Base-by-base conservation (phyloP, 225 moss, liverwort and hornwort species). In the Asterella californica region DNA sequence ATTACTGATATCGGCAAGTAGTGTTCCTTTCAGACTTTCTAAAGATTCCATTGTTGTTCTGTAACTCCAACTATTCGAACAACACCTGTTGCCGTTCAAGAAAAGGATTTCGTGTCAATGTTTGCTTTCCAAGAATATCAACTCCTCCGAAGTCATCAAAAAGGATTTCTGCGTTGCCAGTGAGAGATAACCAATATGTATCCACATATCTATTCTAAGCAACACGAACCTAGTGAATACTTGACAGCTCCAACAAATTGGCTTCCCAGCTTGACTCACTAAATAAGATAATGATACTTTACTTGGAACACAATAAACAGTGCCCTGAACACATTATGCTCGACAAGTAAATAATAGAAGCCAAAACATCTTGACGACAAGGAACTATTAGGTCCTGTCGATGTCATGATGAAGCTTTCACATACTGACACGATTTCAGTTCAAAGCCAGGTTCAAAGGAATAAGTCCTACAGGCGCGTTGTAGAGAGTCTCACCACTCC, bases 401-500 rank as follows among this genome's bases (percentile, higher is more conserved):
- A 21, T 19, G 6, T 37, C 21, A 67, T 70, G 57, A 37, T 45
- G 45, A 70, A 70, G 46, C 46, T 45, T 25, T 24, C 70, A 47
- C 22, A 24, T 57, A 45, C 11, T 57, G 10, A 53, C 7, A 7
- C 7, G 7, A 42, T 42, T 42, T 42, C 4, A 42, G 42, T 42
- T 42, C 7, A 3, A 42, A 42, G 42, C n/a, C n/a, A n/a, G 42
- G 0, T 57, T 11, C 15, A 57, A 19, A 19, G 5, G 24, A 57
- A 12, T n/a, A 62, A 62, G 19, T 69, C 36, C 38, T 37, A 42
- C 0, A 42, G 36, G 38, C 37, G 37, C 12, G 69, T 30, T 63
- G 29, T 30, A 12, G 1, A 29, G 2, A 52, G 52, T 14, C 75
- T 72, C 76, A 93, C 93, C 99, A 93, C 67, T 99, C 87, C 47